Base-by-base conservation (phyloP, 805 yeast genomes). In the Wickerhamiella brachini region DNA sequence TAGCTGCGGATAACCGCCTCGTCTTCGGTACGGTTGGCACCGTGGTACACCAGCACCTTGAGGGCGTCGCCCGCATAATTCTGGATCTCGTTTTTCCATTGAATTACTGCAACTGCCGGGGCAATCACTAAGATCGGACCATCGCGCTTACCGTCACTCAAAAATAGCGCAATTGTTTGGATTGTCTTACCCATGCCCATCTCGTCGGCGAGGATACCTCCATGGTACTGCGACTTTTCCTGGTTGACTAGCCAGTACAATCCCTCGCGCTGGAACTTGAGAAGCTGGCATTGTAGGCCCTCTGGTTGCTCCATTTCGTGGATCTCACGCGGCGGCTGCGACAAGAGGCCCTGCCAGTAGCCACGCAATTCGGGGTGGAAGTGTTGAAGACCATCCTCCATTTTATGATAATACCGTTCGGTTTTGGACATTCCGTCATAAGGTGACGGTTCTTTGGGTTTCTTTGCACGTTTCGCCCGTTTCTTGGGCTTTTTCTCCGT, bases 161-260 rank as follows among this genome's bases (percentile, higher is more conserved):
- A 78, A 62, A 93, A 77, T 45, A 93, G 68, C 0, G 94, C 93
- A 54, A 93, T 90, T 39, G 95, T 90, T 68, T 93, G 98, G 48
- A 93, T 89, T 0, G 99, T 93, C 61, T 93, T 93, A 56, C 99
- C 99, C 97, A 93, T 90, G 38, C 99, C 99, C 99, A 93, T 93
- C 67, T 93, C 99, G 70, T 93, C 99, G 5, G 98, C 97, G 46
- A 93, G 70, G 9, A 93, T 82, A 15, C 97, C 98, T 23, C 98
- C 98, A 15, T 76, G 73, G 65, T 83, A 90, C 44, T 72, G 75
- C 22, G 85, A 73, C 21, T 79, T 80, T 62, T 90, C 97, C 67
- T 90, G 97, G 47, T 78, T 73, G 13, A 77, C 58, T 54, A 93
- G 73, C 99, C 99, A 93, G 60, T 83, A 77, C 47, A 93, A 71